Conservation (phyloP, 176 grass and related monocot genomes). For the Musa beccarii region DNA sequence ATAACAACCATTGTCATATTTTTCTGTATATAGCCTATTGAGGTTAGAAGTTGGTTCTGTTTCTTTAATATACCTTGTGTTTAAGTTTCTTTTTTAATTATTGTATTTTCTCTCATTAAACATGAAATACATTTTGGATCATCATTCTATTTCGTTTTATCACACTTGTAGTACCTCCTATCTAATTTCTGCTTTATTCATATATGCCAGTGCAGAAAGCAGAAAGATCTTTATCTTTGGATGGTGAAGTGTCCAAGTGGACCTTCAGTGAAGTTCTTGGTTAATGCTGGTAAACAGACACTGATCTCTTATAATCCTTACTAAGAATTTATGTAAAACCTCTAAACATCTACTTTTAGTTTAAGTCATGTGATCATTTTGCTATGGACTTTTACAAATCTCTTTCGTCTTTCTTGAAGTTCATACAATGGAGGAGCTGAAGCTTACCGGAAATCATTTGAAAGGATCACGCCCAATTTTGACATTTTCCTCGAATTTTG, state of each 20-base stretch:
- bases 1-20: background rate
- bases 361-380: too few species aligned
- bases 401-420: slow-evolving; percentile 25
- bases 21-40: background rate
- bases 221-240: slow-evolving; percentile 96
- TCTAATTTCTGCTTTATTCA: background rate
- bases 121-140: background rate
- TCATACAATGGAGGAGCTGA: slow-evolving; percentile 97
- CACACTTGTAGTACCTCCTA: slow-evolving; percentile 6
- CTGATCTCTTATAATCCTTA: background rate
- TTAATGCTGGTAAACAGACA: slow-evolving; percentile 56
- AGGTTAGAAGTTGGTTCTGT: background rate
- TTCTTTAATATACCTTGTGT: background rate
- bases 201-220: slow-evolving; percentile 68
- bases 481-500: slow-evolving; percentile 89
- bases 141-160: background rate
- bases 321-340: too few species aligned
- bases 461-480: slow-evolving; percentile 77
- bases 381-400: too few species aligned
- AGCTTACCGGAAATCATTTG: slow-evolving; percentile 93
- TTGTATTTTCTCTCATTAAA: background rate
- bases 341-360: too few species aligned
- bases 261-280: slow-evolving; percentile 81
- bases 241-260: slow-evolving; percentile 65
- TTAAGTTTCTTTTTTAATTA: background rate